Percentiles rank a stretch among this genome's conserved stretches.
These are phyloP conservation scores for Fusarium irregulare DNA, from an alignment of 2,329 filamentous ascomycete species.

Conservation along the genomic window DNA sequence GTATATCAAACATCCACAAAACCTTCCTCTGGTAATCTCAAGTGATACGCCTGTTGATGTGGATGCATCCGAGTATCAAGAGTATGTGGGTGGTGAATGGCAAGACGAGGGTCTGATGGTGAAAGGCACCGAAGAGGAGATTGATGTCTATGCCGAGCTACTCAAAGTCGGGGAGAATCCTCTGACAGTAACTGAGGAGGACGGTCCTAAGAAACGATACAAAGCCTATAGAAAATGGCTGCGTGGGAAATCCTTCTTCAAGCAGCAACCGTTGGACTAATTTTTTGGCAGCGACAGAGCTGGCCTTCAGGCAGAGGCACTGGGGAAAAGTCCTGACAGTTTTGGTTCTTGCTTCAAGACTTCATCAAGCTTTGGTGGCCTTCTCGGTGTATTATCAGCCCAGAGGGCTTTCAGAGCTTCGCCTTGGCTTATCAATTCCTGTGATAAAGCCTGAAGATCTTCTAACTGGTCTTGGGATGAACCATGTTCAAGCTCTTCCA, in stretches of 20 bases:
- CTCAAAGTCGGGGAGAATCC: slow-evolving; percentile 83
- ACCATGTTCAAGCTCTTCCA: slow-evolving; percentile 54
- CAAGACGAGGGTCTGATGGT: slow-evolving; percentile 68
- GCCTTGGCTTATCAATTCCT: slow-evolving; percentile 36
- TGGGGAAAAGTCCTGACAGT: slow-evolving; percentile 48
- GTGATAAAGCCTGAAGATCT: slow-evolving; percentile 14
- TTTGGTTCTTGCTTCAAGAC: slow-evolving; percentile 44
- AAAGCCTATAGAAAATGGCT: slow-evolving; percentile 97
- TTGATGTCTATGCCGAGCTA: slow-evolving; percentile 77
- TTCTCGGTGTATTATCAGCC: slow-evolving; percentile 20
- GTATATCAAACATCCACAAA: slow-evolving; percentile 90
- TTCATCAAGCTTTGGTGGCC: slow-evolving; percentile 29
- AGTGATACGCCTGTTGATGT: slow-evolving; percentile 71
- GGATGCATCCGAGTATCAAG: slow-evolving; percentile 76
- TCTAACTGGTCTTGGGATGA: not conserved
- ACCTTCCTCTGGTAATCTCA: slow-evolving; percentile 83
- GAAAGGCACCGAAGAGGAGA: slow-evolving; percentile 60
- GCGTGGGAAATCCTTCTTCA: slow-evolving; percentile 93
- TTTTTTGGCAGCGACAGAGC: not conserved
- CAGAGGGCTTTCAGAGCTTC: slow-evolving; percentile 42
- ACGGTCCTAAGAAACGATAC: slow-evolving; percentile 91
- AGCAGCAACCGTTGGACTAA: slow-evolving; percentile 79
- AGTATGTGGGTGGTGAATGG: slow-evolving; percentile 79
- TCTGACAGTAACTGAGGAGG: slow-evolving; percentile 87
- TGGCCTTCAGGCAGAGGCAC: not conserved